Evolutionary conservation across 495 filamentous ascomycete species (phyloP).

Genomic region (Lepidopterella palustris): DNA sequence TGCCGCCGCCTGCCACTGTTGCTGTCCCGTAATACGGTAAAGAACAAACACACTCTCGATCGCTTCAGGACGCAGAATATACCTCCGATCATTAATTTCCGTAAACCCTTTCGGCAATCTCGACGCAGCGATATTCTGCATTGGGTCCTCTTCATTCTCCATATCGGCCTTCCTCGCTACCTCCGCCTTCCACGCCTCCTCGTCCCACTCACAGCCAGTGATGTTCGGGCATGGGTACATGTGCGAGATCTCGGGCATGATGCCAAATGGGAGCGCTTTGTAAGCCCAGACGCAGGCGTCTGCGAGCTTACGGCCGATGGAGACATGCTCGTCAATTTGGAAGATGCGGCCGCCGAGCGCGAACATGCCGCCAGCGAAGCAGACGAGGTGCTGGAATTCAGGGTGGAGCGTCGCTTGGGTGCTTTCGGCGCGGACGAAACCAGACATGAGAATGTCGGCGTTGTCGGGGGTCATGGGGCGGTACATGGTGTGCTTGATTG

Average conservation of each 20-base stretch:
- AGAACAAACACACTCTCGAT: constrained; percentile 59
- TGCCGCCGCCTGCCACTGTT: constrained; percentile 57
- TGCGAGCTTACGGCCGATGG: constrained; percentile 50
- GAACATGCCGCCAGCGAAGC: constrained; percentile 59
- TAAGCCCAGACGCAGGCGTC: constrained; percentile 60
- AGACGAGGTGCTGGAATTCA: constrained; percentile 52
- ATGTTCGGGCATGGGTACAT: constrained; percentile 42
- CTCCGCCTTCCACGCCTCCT: constrained; percentile 44
- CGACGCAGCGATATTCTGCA: constrained; percentile 40
- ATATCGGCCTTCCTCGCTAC: constrained; percentile 16
- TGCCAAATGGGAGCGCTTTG: constrained; percentile 48
- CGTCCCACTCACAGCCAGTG: constrained; percentile 51
- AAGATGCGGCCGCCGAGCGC: constrained; percentile 56
- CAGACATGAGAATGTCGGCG: constrained; percentile 34
- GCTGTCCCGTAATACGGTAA: constrained; percentile 68
- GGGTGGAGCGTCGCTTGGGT: constrained; percentile 30
- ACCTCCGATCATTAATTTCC: constrained; percentile 51
- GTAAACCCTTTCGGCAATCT: constrained; percentile 55
- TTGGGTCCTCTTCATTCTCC: constrained; percentile 36
- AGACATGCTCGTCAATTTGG: constrained; percentile 47
- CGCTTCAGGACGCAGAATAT: constrained; percentile 56
- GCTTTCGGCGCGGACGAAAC: constrained; percentile 29
- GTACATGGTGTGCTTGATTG: constrained; percentile 33
- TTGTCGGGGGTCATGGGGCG: constrained; percentile 37
- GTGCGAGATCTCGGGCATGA: constrained; percentile 56